phyloP scores from a whole-genome alignment of 345 rosid species.

The Isatis tinctoria region DNA sequence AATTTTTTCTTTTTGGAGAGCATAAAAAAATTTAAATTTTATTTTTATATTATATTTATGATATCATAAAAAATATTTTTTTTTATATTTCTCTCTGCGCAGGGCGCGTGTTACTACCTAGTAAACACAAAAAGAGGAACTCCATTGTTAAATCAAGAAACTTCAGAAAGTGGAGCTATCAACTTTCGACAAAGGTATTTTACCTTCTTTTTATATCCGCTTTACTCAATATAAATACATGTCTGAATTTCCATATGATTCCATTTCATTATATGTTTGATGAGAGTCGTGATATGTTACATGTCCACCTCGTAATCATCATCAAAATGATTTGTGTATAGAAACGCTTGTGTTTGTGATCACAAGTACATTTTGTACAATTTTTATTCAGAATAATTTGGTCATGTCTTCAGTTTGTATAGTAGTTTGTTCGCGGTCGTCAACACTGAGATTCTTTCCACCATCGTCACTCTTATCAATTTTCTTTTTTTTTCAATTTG shows the following conservation, averaged over 20 bases:
- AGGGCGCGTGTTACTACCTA: no score
- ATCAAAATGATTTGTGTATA: not conserved
- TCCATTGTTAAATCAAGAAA: constrained; percentile 31
- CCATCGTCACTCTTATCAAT: no score
- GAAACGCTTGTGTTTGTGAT: not conserved
- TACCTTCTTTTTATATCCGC: not conserved
- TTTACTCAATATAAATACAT: not conserved
- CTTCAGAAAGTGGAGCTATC: constrained; percentile 25
- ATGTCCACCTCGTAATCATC: not conserved
- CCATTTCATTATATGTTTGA: not conserved
- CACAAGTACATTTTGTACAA: not conserved
- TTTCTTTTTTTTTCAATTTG: not conserved
- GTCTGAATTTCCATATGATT: not conserved
- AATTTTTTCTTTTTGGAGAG: no score
- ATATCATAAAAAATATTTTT: no score
- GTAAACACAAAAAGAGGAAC: constrained; percentile 18
- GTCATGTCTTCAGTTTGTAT: not conserved
- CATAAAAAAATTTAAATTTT: no score
- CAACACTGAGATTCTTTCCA: no score
- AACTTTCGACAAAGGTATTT: constrained; percentile 17
- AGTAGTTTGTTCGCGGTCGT: no score
- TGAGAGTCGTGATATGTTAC: no score
- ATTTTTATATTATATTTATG: no score
- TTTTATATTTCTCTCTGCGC: no score
- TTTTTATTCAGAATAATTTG: not conserved